A percentile compares a stretch with the other conserved stretches of the same genome.
Evolutionary conservation across 768 basidiomycete genomes (phyloP).

Genomic region (Tricholoma hemisulphureum): DNA sequence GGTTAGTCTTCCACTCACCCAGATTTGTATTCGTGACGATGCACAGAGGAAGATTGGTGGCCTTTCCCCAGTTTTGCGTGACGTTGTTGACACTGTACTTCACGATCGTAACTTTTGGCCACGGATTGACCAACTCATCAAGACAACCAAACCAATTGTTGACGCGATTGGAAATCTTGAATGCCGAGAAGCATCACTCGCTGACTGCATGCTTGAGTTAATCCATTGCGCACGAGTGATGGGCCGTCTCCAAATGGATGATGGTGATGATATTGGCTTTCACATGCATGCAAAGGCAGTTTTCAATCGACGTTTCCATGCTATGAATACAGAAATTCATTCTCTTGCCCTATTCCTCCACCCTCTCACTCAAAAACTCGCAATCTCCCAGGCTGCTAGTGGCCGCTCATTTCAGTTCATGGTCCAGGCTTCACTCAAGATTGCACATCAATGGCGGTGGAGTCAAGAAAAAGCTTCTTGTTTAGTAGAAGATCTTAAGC

Average conservation of each 20-base stretch:
- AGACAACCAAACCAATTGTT: constrained; percentile 23
- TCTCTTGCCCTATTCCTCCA: no score
- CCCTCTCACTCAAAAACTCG: not conserved
- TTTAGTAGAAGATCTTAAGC: not conserved
- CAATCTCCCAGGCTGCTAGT: not conserved
- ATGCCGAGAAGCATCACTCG: constrained; percentile 20
- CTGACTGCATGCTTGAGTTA: constrained; percentile 32
- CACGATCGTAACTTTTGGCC: not conserved
- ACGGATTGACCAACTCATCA: constrained; percentile 16
- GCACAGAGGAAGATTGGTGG: no score
- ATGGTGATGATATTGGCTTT: no score
- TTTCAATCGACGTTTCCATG: no score
- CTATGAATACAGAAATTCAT: no score
- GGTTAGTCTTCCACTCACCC: not conserved
- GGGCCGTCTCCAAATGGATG: not conserved
- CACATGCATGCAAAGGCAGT: no score
- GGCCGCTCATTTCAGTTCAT: not conserved
- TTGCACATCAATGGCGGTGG: not conserved
- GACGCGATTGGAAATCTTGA: constrained; percentile 30
- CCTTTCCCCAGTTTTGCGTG: not conserved
- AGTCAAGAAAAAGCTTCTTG: not conserved
- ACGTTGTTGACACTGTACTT: not conserved
- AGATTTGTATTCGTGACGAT: not conserved
- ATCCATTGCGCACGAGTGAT: constrained; percentile 15
- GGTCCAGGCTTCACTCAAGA: no score